These are phyloP conservation scores for Catharanthus roseus DNA, from an alignment of 257 asterid genomes.

Conservation along the genomic window DNA sequence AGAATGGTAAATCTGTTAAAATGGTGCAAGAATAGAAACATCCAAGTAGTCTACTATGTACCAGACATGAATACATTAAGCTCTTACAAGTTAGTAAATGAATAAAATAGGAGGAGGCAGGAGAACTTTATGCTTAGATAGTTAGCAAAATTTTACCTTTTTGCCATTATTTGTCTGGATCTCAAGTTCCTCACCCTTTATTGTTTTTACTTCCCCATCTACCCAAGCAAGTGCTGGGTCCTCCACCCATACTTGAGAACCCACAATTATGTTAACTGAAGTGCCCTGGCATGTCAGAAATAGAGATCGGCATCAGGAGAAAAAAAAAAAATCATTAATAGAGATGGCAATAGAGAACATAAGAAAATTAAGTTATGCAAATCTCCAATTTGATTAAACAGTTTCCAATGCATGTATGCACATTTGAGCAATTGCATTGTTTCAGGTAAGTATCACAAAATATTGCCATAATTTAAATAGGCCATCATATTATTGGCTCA, in stretches of 20 bases:
- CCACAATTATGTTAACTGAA: slow-evolving; percentile 79
- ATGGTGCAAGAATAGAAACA: neutral
- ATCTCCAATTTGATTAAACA: neutral
- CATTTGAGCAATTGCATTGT: neutral
- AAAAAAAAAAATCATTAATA: neutral
- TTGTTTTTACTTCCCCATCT: slow-evolving; percentile 77
- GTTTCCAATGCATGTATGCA: neutral
- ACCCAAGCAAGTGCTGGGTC: slow-evolving; percentile 77
- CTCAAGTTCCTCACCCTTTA: slow-evolving; percentile 66
- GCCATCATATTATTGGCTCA: neutral
- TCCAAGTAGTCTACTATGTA: neutral
- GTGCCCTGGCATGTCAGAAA: slow-evolving; percentile 57
- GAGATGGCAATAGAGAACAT: neutral
- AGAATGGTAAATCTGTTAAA: neutral
- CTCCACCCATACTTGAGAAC: slow-evolving; percentile 91
- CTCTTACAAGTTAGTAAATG: neutral
- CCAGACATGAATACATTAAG: neutral
- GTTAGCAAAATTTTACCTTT: slow-evolving; percentile 42
- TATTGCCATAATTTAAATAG: neutral
- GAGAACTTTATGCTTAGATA: neutral
- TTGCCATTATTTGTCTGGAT: slow-evolving; percentile 68
- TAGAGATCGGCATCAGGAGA: slow-evolving; percentile 6
- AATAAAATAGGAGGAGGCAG: neutral
- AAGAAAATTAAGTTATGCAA: neutral
- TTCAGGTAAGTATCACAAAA: neutral